Conservation (phyloP, 1,284 basidiomycete genomes). For the Cutaneotrichosporon cyanovorans region DNA sequence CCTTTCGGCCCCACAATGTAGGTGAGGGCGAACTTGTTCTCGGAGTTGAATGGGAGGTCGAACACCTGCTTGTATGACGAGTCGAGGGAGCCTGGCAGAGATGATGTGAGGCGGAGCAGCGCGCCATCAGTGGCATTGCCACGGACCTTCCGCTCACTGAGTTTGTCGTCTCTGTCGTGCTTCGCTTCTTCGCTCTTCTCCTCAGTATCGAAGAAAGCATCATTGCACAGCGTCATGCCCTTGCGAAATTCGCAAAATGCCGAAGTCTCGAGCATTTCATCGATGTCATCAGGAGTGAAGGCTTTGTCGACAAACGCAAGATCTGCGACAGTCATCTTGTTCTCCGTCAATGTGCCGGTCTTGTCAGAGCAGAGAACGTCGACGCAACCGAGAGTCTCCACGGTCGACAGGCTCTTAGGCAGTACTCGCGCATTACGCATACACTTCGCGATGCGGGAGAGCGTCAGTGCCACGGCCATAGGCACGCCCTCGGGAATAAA, state of each 20-base stretch:
- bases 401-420: slow-evolving; percentile 55
- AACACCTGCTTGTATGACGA: slow-evolving; percentile 41
- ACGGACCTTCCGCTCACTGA: slow-evolving; percentile 47
- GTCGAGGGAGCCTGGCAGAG: slow-evolving; percentile 35
- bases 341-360: slow-evolving; percentile 52
- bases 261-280: slow-evolving; percentile 20
- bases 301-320: slow-evolving; percentile 47
- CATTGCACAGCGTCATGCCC: slow-evolving; percentile 52
- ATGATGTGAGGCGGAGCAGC: slow-evolving; percentile 53
- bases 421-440: slow-evolving; percentile 55
- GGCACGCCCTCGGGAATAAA: slow-evolving; percentile 56
- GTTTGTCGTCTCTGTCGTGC: slow-evolving; percentile 22
- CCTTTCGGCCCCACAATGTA: slow-evolving; percentile 5
- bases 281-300: slow-evolving; percentile 32
- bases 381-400: slow-evolving; percentile 56
- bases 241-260: slow-evolving; percentile 11
- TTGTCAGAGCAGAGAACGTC: slow-evolving; percentile 56
- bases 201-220: slow-evolving; percentile 51
- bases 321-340: slow-evolving; percentile 48
- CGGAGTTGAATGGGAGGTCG: slow-evolving; percentile 55
- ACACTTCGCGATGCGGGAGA: slow-evolving; percentile 49
- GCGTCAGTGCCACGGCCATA: slow-evolving; percentile 47
- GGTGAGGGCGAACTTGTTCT: slow-evolving; percentile 52
- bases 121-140: slow-evolving; percentile 60
- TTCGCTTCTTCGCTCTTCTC: slow-evolving; percentile 16